phyloP scores from a whole-genome alignment of 495 filamentous ascomycete species.

The Podospora tetraspora region DNA sequence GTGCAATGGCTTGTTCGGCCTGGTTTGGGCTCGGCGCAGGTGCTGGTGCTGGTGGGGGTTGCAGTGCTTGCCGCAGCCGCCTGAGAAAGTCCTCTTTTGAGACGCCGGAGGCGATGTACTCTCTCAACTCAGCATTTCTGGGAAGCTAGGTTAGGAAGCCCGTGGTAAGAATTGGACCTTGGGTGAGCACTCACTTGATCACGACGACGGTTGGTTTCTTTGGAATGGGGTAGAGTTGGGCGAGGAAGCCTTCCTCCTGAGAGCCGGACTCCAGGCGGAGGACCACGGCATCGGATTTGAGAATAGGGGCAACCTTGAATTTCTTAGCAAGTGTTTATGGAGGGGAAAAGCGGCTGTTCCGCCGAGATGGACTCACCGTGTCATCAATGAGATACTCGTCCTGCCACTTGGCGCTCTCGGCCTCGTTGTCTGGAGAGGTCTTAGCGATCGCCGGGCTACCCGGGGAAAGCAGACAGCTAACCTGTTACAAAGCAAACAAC shows the following conservation, averaged over 20 bases:
- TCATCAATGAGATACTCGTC: conserved; percentile 60
- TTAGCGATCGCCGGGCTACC: conserved; percentile 6
- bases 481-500: conserved; percentile 49
- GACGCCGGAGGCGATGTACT: conserved; percentile 58
- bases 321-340: neutral
- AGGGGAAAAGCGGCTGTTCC: neutral
- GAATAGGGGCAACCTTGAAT: conserved; percentile 38
- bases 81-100: conserved; percentile 53
- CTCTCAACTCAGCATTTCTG: conserved; percentile 57
- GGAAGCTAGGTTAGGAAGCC: neutral
- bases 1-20: neutral
- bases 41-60: conserved; percentile 2
- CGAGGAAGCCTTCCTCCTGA: conserved; percentile 72
- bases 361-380: conserved; percentile 39
- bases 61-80: conserved; percentile 43
- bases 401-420: conserved; percentile 71
- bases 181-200: conserved; percentile 53
- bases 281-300: conserved; percentile 56
- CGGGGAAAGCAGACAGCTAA: conserved; percentile 16
- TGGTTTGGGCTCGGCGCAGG: conserved; percentile 1
- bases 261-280: conserved; percentile 65
- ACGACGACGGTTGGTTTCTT: conserved; percentile 70
- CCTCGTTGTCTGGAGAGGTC: conserved; percentile 49
- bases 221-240: conserved; percentile 70
- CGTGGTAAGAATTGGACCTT: neutral